Percentiles rank a stretch among this genome's conserved stretches.
These are phyloP conservation scores for Chloris gayana DNA, from an alignment of 176 grass and related monocot genomes.

Conservation along the genomic window DNA sequence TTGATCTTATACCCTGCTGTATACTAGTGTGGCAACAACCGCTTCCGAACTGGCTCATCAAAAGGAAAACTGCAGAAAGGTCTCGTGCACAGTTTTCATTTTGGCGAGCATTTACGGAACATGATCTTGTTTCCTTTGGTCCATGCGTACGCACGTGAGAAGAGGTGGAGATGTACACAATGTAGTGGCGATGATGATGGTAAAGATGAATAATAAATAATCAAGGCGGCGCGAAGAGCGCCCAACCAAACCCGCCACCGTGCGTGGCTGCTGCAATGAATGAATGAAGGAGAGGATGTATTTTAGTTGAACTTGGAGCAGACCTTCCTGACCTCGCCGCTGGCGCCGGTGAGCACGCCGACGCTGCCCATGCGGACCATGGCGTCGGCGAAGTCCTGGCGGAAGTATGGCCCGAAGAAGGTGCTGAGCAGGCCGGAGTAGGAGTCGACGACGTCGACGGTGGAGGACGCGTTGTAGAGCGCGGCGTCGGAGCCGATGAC, in stretches of 20 bases:
- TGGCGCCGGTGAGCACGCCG: slow-evolving; percentile 50
- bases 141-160: not conserved
- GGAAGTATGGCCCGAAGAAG: slow-evolving; percentile 64
- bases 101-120: not conserved
- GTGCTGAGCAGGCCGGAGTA: slow-evolving; percentile 56
- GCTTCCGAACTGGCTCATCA: not conserved
- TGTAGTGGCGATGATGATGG: not conserved
- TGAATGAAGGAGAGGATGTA: not conserved
- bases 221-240: slow-evolving; percentile 30
- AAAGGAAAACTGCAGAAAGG: slow-evolving; percentile 30
- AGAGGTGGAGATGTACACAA: slow-evolving; percentile 37
- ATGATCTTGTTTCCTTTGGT: not conserved
- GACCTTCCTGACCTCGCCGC: slow-evolving; percentile 70
- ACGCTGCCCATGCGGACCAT: slow-evolving; percentile 82
- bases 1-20: slow-evolving; percentile 1
- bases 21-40: too few species aligned
- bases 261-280: slow-evolving; percentile 3
- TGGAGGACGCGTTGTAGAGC: slow-evolving; percentile 70
- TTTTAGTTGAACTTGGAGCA: slow-evolving; percentile 82
- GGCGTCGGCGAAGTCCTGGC: slow-evolving; percentile 70
- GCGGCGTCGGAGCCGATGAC: slow-evolving; percentile 76
- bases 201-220: not conserved
- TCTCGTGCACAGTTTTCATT: slow-evolving; percentile 8
- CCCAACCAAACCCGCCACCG: slow-evolving; percentile 1
- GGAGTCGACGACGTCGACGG: slow-evolving; percentile 75